Evolutionary conservation across 192 early-diverging fungal genomes (phyloP).

Genomic region (Gigaspora rosea): DNA sequence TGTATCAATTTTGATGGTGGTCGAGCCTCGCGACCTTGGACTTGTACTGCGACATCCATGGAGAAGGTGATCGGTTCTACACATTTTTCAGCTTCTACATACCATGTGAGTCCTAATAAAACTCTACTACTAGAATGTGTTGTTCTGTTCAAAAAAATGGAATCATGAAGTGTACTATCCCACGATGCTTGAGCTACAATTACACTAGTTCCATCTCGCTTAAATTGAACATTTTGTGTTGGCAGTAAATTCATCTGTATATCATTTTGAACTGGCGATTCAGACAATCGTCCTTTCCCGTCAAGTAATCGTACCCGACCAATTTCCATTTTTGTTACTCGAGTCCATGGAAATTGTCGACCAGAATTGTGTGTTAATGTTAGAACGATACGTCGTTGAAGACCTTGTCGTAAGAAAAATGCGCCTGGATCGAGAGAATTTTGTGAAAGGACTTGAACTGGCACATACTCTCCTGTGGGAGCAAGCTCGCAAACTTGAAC

Average conservation of each 20-base stretch:
- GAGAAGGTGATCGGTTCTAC: slow-evolving; percentile 52
- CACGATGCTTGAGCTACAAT: slow-evolving; percentile 61
- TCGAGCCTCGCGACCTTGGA: slow-evolving; percentile 59
- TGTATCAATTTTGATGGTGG: slow-evolving; percentile 46
- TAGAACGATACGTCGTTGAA: slow-evolving; percentile 70
- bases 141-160: slow-evolving; percentile 61
- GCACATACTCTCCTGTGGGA: slow-evolving; percentile 61
- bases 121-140: slow-evolving; percentile 63
- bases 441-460: slow-evolving; percentile 54
- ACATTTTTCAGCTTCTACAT: slow-evolving; percentile 61
- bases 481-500: slow-evolving; percentile 67
- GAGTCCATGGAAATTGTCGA: slow-evolving; percentile 58
- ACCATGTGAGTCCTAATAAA: slow-evolving; percentile 56
- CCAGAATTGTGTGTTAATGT: slow-evolving; percentile 70
- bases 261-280: slow-evolving; percentile 55
- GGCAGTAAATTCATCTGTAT: slow-evolving; percentile 50
- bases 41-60: slow-evolving; percentile 63
- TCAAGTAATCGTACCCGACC: slow-evolving; percentile 57
- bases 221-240: slow-evolving; percentile 50
- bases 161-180: slow-evolving; percentile 77
- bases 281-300: slow-evolving; percentile 57
- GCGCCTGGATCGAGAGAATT: slow-evolving; percentile 50
- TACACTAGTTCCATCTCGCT: slow-evolving; percentile 65
- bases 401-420: slow-evolving; percentile 71
- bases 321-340: slow-evolving; percentile 45